These are phyloP conservation scores for Yamadazyma dendronema DNA, from an alignment of 1,139 yeast species.

Conservation along the genomic window DNA sequence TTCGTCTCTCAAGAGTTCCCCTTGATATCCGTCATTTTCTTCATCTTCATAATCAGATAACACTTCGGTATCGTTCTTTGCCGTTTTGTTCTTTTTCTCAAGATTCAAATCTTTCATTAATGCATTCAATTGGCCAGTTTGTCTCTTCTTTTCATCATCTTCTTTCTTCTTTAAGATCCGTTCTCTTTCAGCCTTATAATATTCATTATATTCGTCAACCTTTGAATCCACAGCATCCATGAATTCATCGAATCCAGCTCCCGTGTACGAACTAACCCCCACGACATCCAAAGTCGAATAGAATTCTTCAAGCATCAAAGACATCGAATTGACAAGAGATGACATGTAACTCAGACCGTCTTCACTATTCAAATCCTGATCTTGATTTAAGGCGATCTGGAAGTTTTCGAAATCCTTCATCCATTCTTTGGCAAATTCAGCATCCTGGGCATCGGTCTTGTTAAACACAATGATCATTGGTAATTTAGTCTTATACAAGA, in stretches of 20 bases:
- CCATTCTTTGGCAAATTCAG: constrained; percentile 93
- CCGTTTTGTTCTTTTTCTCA: constrained; percentile 27
- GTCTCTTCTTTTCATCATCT: constrained; percentile 68
- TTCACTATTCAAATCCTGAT: constrained; percentile 62
- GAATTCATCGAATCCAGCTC: constrained; percentile 92
- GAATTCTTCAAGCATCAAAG: constrained; percentile 93
- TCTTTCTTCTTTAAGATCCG: constrained; percentile 74
- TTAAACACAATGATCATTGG: constrained; percentile 98
- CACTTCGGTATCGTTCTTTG: constrained; percentile 54
- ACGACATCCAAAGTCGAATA: constrained; percentile 91
- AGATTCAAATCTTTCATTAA: constrained; percentile 85
- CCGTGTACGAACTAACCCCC: constrained; percentile 88
- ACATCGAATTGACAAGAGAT: constrained; percentile 90
- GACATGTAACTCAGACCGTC: constrained; percentile 92
- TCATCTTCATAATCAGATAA: constrained; percentile 60
- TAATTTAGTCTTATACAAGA: constrained; percentile 88
- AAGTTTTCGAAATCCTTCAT: constrained; percentile 94
- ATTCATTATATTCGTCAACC: constrained; percentile 82
- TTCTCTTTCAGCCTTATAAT: constrained; percentile 84
- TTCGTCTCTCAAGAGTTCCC: constrained; percentile 62
- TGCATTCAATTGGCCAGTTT: constrained; percentile 66
- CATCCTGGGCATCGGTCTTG: constrained; percentile 85
- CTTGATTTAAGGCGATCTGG: constrained; percentile 70
- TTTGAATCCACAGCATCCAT: constrained; percentile 78
- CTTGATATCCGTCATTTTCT: constrained; percentile 57